phyloP scores from a whole-genome alignment of 139 green algal species.

The Asterochloris erici region DNA sequence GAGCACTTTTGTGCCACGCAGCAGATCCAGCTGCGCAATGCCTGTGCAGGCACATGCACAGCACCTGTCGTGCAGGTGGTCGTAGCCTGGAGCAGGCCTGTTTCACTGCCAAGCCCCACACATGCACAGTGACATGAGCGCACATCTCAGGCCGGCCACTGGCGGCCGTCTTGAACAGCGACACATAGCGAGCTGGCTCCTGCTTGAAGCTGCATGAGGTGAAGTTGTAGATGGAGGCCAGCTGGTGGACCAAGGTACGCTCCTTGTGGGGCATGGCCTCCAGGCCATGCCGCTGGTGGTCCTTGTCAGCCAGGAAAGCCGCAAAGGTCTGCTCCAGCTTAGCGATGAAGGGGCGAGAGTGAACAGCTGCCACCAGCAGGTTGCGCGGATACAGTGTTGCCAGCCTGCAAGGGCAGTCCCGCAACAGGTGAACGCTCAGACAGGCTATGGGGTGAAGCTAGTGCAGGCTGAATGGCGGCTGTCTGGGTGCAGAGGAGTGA shows the following conservation, averaged over 20 bases:
- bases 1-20: no score
- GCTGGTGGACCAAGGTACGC: conserved; percentile 50
- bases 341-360: background rate
- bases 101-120: no score
- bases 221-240: conserved; percentile 60
- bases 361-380: background rate
- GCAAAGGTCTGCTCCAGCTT: conserved; percentile 53
- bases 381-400: no score
- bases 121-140: background rate
- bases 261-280: conserved; percentile 39
- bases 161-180: conserved; percentile 61
- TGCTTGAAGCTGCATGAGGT: conserved; percentile 35
- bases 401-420: no score
- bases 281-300: conserved; percentile 29
- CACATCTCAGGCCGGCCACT: conserved; percentile 32
- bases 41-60: no score
- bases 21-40: no score
- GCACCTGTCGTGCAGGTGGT: no score
- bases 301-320: conserved; percentile 38
- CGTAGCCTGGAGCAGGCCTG: no score
- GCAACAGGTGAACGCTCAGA: no score
- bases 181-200: conserved; percentile 42
- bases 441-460: no score
- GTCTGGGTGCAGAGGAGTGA: no score
- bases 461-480: no score